Evolutionary conservation across 371 early-diverging fungal genomes (phyloP), one percentile per base, ranked within the genome.

Genomic region (Mortierella sp.): DNA sequence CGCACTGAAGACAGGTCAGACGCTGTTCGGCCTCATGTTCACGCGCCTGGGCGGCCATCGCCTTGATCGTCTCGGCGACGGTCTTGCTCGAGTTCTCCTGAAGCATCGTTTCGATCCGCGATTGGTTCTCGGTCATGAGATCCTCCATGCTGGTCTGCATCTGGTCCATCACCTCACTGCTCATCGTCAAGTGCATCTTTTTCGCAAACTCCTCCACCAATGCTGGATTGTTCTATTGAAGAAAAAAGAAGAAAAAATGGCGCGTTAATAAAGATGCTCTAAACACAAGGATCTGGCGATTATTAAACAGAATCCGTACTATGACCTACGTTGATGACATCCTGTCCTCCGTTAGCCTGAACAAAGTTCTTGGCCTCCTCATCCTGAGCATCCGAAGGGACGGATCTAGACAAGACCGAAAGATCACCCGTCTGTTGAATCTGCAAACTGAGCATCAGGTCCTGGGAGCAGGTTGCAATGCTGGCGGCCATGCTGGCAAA

Each of bases 371-470:
- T 73, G 5, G 89, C 89, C 39, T 75, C 87, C 44, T 79, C 58
- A 44, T 89, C 89, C 61, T 87, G 77, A 5, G 74, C 39, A 76
- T 88, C 88, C 2, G 68, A 43, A 8, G 85, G 86, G 11, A 88
- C 65, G 2, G 71, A 47, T 47, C 84, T 69, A 29, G 77, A 63
- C 24, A 89, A 79, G 39, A 88, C 77, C n/a, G 85, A 75, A 10
- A 89, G 55, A 45, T 88, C 86, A 1, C 79, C 84, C 13, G 89
- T 86, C 64, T 88, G 88, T 48, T 88, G 88, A 43, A 89, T 88
- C 65, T 89, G 89, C 45, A 89, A 52, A 47, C 86, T 86, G 26
- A 89, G 68, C 87, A 89, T 86, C 52, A 89, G 79, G 41, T 89
- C 89, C 43, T 79, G 73, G 7, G 87, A 76, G 75, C 83, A 76